Evolutionary conservation across 306 rosid species (phyloP), one percentile per base, ranked within the genome.

Genomic region (Alnus glutinosa): DNA sequence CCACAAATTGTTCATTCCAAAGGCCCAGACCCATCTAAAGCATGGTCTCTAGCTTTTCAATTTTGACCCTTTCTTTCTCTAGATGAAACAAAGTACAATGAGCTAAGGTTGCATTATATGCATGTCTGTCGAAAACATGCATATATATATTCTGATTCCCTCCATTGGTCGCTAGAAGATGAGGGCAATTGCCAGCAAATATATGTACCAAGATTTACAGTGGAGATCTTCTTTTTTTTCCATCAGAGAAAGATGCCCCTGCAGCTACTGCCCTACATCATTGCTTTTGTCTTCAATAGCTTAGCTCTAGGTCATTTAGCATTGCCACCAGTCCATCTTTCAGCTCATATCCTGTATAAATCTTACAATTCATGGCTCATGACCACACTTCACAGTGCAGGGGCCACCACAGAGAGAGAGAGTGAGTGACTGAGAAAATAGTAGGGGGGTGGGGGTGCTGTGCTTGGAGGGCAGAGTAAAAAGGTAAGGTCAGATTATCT

Each of bases 121-220:
- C 42, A 4, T 55, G 32, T 58, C 46, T 55, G 50, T 30, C 15
- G 61, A 11, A 79, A 64, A 58, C 73, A 52, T 57, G 34, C 3
- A 36, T 36, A 36, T 36, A 50, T 0, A 73, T 70, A 78, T 73
- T 76, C 75, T 75, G 86, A 86, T 84, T 86, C 87, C 81, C 71
- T 19, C 48, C 13, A 48, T 74, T 39, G 37, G 70, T 30, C 28
- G 28, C 70, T 23, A 74, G 61, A 42, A 63, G 50, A 47, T 46
- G 51, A 8, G 18, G 36, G 4, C 70, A 82, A 74, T 77, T 48
- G 71, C 37, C 51, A 86, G 70, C 76, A 86, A 69, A 79, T 80
- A 79, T 61, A 28, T 80, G 90, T 82, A 74, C 86, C 37, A 5
- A 63, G 37, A 49, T 69, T 50, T 49, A 80, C 54, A 30, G 61